Conservation (phyloP, 1,284 basidiomycete genomes). For the Waitea zeae region DNA sequence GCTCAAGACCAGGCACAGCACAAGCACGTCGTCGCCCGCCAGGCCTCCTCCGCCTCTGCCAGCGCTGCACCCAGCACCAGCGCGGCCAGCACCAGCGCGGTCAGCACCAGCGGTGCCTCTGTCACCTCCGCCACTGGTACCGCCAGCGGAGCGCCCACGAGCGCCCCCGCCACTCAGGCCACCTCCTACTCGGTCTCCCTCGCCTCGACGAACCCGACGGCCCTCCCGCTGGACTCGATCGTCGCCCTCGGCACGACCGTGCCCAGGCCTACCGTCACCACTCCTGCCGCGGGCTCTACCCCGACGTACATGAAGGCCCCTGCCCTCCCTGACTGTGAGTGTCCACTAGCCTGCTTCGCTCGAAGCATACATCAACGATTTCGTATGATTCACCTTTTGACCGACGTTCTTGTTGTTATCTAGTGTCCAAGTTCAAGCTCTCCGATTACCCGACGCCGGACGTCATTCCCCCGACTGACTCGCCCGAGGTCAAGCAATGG, state of each 20-base stretch:
- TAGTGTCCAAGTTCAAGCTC: conserved; percentile 10
- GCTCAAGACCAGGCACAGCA: no score
- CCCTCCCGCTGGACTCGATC: conserved; percentile 32
- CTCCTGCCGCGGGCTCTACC: conserved; percentile 23
- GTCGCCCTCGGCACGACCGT: conserved; percentile 19
- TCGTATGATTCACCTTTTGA: no score
- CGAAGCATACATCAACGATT: neutral
- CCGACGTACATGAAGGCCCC: conserved; percentile 32
- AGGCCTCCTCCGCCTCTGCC: no score
- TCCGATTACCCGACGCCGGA: conserved; percentile 60
- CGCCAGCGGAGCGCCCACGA: no score
- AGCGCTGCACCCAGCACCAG: no score
- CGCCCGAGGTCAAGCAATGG: conserved; percentile 57
- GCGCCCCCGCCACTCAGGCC: no score
- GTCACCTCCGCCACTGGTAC: no score
- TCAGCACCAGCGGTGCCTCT: no score
- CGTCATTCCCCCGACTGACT: conserved; percentile 45
- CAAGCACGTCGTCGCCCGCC: no score
- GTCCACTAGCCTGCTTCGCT: no score
- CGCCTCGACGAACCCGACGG: conserved; percentile 38
- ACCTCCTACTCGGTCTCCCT: conserved; percentile 19
- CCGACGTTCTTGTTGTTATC: no score
- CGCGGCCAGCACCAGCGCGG: no score
- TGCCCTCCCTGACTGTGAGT: conserved; percentile 28
- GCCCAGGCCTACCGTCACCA: conserved; percentile 19